Base-by-base conservation (phyloP, 1,284 basidiomycete genomes). In the Lentinula novae-zelandiae region DNA sequence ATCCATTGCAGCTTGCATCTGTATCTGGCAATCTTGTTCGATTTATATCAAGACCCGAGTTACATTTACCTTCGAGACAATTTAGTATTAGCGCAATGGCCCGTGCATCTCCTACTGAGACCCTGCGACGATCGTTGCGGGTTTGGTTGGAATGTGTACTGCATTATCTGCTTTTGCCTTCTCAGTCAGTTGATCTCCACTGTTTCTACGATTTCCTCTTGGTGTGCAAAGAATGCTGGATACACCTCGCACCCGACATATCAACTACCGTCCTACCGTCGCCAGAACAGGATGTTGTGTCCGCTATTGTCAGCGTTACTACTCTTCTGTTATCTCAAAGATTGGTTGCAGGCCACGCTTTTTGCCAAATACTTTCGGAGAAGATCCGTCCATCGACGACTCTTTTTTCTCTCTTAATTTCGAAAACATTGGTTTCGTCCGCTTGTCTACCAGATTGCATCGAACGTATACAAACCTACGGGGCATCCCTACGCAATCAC, bases 401-500 rank as follows among this genome's bases (percentile, higher is more conserved):
- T n/a, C 53, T 51, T 2, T 62, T 58, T 40, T 53, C 51, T 10
- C 46, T 54, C 5, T 53, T 61, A 15, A 57, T 64, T 22, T 54
- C 53, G 3, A 49, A 40, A 22, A 76, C 71, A 5, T 76, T 76
- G 64, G 48, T 40, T 17, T 20, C 33, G 6, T 39, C 31, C 10
- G 17, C 46, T 27, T 9, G 20, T 8, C 42, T 65, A 65, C 58
- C 31, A 52, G 52, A 62, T 71, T 63, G 63, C 70, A 64, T 50
- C 20, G 22, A 55, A 27, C 54, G 66, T 55, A 61, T 78, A 9
- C 62, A 71, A 15, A 56, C 58, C 0, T 75, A 78, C 58, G 76
- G 79, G 0, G 64, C 63, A 2, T 62, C 68, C 12, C 67, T 85
- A 20, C 71, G 72, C 17, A 67, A 66, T 0, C 70, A 73, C 49